Percentiles rank a stretch among this genome's conserved stretches.
phyloP scores from a whole-genome alignment of 257 asterid species.

The Cinchona pubescens region DNA sequence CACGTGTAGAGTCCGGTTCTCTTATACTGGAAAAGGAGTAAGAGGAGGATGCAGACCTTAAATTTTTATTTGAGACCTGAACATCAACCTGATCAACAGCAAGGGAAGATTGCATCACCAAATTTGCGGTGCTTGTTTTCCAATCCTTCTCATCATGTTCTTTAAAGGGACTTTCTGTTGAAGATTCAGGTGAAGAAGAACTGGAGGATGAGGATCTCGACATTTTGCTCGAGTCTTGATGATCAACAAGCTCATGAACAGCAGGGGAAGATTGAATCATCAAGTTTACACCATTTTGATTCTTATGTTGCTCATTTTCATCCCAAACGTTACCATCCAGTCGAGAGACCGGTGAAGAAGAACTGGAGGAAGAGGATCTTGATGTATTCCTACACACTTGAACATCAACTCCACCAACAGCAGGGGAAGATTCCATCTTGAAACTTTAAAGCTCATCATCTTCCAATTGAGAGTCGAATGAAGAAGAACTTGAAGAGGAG shows the following conservation, averaged over 20 bases:
- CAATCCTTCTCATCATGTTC: background rate
- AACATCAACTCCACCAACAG: constrained; percentile 10
- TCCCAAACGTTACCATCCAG: background rate
- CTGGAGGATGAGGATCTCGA: background rate
- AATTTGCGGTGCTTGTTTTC: constrained; percentile 2
- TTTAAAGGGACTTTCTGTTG: background rate
- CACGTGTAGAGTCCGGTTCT: constrained; percentile 29
- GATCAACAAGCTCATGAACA: constrained; percentile 7
- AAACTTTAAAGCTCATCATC: background rate
- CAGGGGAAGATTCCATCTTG: background rate
- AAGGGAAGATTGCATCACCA: constrained; percentile 15
- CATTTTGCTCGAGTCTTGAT: background rate
- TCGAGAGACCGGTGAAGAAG: background rate
- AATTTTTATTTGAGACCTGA: constrained; percentile 1
- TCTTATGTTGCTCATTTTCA: background rate
- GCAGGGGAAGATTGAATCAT: constrained; percentile 12
- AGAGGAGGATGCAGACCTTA: constrained; percentile 15
- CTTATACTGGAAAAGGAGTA: constrained; percentile 28
- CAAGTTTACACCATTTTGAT: constrained; percentile 5
- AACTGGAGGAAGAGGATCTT: background rate
- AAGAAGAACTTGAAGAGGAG: constrained; percentile 7
- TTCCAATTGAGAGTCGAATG: background rate
- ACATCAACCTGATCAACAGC: constrained; percentile 13
- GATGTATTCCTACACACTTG: constrained; percentile 5
- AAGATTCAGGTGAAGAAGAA: background rate